phyloP scores from a whole-genome alignment of 116 monocot species.

The Iris pallida region DNA sequence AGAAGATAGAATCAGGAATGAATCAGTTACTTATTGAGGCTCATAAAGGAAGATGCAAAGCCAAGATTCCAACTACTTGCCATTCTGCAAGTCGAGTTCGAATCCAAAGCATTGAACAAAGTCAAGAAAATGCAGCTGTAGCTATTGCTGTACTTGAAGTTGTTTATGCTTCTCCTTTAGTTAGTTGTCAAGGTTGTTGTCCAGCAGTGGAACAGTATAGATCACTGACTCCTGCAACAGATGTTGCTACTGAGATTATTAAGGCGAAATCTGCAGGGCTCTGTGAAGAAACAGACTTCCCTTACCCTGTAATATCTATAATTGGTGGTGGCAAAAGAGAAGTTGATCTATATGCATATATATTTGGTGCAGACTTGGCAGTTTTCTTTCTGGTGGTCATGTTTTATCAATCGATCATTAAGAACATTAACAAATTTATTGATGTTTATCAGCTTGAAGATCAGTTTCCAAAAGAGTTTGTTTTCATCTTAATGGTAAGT shows the following conservation, averaged over 20 bases:
- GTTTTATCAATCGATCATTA: conserved; percentile 92
- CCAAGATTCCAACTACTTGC: conserved; percentile 32
- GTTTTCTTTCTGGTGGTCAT: conserved; percentile 95
- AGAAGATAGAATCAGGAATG: conserved; percentile 74
- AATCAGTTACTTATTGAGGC: conserved; percentile 58
- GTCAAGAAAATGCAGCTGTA: conserved; percentile 55
- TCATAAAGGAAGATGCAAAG: conserved; percentile 63
- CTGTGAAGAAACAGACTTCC: conserved; percentile 66
- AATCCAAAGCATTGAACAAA: conserved; percentile 89
- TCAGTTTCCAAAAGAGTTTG: conserved; percentile 97
- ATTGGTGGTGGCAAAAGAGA: conserved; percentile 93
- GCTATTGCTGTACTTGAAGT: conserved; percentile 96
- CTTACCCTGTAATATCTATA: conserved; percentile 80
- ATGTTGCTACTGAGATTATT: conserved; percentile 79
- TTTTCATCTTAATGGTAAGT: conserved; percentile 86
- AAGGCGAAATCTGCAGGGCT: conserved; percentile 46
- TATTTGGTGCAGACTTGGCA: conserved; percentile 94
- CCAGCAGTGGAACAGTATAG: conserved; percentile 45
- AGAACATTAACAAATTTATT: conserved; percentile 89
- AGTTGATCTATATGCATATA: conserved; percentile 88
- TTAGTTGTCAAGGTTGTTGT: conserved; percentile 16
- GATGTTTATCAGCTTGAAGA: conserved; percentile 97
- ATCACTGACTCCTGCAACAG: conserved; percentile 82
- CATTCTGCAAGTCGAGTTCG: conserved; percentile 62
- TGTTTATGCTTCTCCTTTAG: conserved; percentile 68